phyloP scores from a whole-genome alignment of 306 rosid genomes.

The Ammopiptanthus mongolicus region DNA sequence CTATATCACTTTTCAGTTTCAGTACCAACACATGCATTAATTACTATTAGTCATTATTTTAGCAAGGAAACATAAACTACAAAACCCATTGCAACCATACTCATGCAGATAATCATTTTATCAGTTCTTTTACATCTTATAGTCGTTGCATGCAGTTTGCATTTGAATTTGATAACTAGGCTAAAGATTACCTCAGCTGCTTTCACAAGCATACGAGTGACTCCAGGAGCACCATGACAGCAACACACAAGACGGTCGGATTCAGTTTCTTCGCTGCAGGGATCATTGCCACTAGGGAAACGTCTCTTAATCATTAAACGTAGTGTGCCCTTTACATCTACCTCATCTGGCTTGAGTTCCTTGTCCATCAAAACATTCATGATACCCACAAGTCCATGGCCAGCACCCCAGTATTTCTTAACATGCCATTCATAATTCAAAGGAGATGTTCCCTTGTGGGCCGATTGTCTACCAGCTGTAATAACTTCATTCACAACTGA shows the following conservation, averaged over 20 bases:
- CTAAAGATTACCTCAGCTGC: slow-evolving; percentile 66
- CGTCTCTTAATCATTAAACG: slow-evolving; percentile 62
- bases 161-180: neutral
- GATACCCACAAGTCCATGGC: slow-evolving; percentile 87
- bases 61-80: neutral
- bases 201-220: slow-evolving; percentile 65
- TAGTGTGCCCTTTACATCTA: slow-evolving; percentile 66
- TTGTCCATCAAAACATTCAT: slow-evolving; percentile 75
- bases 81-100: neutral
- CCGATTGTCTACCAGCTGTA: slow-evolving; percentile 55
- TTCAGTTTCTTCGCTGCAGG: slow-evolving; percentile 77
- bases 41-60: neutral
- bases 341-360: slow-evolving; percentile 75
- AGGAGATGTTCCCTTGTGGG: slow-evolving; percentile 53
- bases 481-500: slow-evolving; percentile 61
- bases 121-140: neutral
- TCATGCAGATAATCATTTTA: neutral
- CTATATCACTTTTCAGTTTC: neutral
- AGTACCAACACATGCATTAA: neutral
- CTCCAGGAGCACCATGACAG: slow-evolving; percentile 95
- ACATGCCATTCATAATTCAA: slow-evolving; percentile 93
- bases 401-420: slow-evolving; percentile 95
- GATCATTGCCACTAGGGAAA: slow-evolving; percentile 68
- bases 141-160: neutral
- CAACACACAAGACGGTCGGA: slow-evolving; percentile 80